Evolutionary conservation across 371 early-diverging fungal genomes (phyloP), one percentile per base, ranked within the genome.

Genomic region (Mucor saturninus): DNA sequence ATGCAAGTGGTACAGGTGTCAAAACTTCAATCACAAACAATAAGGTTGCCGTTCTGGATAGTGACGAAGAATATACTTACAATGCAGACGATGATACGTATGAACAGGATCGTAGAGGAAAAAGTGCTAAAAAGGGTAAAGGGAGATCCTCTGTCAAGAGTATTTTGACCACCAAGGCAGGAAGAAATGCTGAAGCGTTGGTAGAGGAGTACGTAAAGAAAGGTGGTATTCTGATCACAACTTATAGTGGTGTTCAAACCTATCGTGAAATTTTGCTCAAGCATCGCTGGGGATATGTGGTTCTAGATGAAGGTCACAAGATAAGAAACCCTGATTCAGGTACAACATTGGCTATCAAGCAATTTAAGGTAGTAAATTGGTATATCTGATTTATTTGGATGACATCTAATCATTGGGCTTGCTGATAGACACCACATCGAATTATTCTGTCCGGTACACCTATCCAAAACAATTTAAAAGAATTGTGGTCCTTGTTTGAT

Each of bases 231-330:
- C 38, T 97, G 1, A 75, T 98, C 21, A 95, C 96, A 1, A 95
- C 98, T 0, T 97, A 93, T 62, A 90, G 88, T 8, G 94, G 93
- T 26, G 68, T 97, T 2, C 87, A 91, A 40, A 79, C 84, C 1
- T 89, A 96, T 67, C 73, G 88, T 10, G 77, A 83, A 8, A 69
- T 78, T 0, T 71, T 98, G 3, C 59, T 93, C 10, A 83, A 84
- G 13, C 82, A 87, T 51, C 73, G 78, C 39, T 99, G 97, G 97
- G 91, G 91, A 1, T 95, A 94, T 61, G 88, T 91, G n/a, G 84
- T 99, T 2, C 73, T 99, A 39, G 99, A 99, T 77, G 99, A 99
- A 80, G 99, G 99, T 0, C 99, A 99, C 76, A 93, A 95, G 75
- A 96, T 99, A 39, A 87, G 97, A 61, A 99, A 99, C 63, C 95